phyloP scores from a whole-genome alignment of 192 early-diverging fungal species.

The Backusella sp. region DNA sequence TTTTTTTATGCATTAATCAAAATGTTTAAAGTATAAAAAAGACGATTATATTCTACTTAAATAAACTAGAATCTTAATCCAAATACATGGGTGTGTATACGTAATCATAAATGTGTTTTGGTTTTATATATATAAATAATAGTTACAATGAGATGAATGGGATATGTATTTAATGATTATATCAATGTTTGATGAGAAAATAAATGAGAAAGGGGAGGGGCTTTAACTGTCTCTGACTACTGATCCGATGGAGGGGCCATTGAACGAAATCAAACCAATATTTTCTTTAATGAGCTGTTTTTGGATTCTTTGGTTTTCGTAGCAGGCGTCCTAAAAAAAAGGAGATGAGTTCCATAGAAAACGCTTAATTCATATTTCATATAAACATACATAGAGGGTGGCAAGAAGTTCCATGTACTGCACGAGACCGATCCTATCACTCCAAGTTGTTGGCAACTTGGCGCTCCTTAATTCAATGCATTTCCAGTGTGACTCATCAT shows the following conservation, averaged over 20 bases:
- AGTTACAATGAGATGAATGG: no score
- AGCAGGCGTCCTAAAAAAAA: no score
- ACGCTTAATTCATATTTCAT: neutral
- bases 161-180: no score
- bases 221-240: neutral
- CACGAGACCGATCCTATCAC: neutral
- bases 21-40: no score
- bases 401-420: conserved; percentile 14
- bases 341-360: neutral
- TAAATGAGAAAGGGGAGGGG: no score
- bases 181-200: no score
- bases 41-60: no score
- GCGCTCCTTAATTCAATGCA: neutral
- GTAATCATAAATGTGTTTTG: no score
- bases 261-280: neutral
- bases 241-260: neutral
- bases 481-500: conserved; percentile 3
- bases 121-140: no score
- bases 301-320: neutral
- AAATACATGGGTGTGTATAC: no score
- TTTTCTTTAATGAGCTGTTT: neutral
- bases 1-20: no score
- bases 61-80: no score
- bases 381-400: conserved; percentile 5
- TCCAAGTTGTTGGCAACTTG: neutral